Conservation (phyloP, 2,329 filamentous ascomycete species). For the Endothia cerciana region DNA sequence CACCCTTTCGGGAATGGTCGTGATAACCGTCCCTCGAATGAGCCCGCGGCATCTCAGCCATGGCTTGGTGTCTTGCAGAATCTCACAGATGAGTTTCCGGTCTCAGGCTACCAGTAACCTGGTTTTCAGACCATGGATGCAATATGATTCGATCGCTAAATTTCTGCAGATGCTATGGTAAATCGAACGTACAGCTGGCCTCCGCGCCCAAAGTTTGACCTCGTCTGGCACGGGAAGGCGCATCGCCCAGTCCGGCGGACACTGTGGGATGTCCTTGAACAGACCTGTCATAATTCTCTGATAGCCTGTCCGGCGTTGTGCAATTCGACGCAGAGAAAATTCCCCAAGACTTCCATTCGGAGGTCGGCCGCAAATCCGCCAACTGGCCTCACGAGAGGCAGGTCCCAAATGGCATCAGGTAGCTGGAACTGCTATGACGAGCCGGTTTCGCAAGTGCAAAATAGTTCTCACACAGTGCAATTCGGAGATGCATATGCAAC, state of each 20-base stretch:
- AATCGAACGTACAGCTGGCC: slow-evolving; percentile 13
- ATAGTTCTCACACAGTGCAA: background rate
- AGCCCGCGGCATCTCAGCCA: background rate
- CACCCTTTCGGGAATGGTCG: background rate
- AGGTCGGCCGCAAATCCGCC: background rate
- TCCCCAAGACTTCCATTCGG: background rate
- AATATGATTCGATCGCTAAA: slow-evolving; percentile 1
- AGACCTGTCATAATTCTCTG: background rate
- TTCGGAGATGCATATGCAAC: slow-evolving; percentile 2
- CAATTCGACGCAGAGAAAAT: background rate
- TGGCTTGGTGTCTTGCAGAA: background rate
- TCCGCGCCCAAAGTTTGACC: background rate
- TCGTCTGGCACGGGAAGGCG: background rate
- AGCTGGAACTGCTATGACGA: too few species aligned
- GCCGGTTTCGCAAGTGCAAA: too few species aligned
- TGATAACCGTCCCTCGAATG: background rate
- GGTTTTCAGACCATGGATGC: background rate
- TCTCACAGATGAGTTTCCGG: background rate
- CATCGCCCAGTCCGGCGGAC: background rate
- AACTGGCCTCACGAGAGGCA: background rate
- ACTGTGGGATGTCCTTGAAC: background rate
- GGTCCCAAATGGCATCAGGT: background rate
- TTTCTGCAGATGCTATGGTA: background rate
- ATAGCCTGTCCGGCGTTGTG: background rate
- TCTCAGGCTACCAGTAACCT: slow-evolving; percentile 4